Evolutionary conservation across 805 yeast species (phyloP).

Genomic region (Nakazawaea peltata): DNA sequence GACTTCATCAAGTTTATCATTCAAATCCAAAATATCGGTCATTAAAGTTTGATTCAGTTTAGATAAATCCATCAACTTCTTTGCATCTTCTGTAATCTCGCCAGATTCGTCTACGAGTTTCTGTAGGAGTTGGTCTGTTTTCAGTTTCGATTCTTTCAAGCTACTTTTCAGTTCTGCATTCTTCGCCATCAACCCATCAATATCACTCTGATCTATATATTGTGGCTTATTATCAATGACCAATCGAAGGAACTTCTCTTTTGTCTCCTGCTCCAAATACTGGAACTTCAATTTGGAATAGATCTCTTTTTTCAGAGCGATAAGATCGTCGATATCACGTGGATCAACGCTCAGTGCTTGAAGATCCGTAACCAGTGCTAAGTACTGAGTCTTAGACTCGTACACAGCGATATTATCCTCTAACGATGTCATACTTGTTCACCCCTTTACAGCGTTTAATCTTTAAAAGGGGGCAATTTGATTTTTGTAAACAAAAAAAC

Average conservation of each 20-base stretch:
- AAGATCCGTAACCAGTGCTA: conserved; percentile 1
- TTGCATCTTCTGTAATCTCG: conserved; percentile 8
- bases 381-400: conserved; percentile 7
- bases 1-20: conserved; percentile 20
- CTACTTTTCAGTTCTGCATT: conserved; percentile 15
- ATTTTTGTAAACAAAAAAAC: no score
- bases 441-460: no score
- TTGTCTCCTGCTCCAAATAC: conserved; percentile 64
- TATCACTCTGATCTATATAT: conserved; percentile 12
- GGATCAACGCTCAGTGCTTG: conserved; percentile 19
- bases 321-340: conserved; percentile 24
- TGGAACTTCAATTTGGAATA: conserved; percentile 53
- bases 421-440: background rate
- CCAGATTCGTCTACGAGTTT: conserved; percentile 10
- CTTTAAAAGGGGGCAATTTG: no score
- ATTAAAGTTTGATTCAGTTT: conserved; percentile 19
- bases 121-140: conserved; percentile 12
- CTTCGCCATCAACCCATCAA: conserved; percentile 3
- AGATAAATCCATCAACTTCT: conserved; percentile 21
- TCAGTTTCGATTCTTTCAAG: conserved; percentile 19
- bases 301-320: conserved; percentile 28
- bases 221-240: conserved; percentile 27
- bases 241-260: conserved; percentile 54
- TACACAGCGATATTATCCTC: conserved; percentile 6
- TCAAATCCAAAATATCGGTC: conserved; percentile 20